Base-by-base conservation (phyloP, 352 stramenopile species). In the Globisporangium ultimum region DNA sequence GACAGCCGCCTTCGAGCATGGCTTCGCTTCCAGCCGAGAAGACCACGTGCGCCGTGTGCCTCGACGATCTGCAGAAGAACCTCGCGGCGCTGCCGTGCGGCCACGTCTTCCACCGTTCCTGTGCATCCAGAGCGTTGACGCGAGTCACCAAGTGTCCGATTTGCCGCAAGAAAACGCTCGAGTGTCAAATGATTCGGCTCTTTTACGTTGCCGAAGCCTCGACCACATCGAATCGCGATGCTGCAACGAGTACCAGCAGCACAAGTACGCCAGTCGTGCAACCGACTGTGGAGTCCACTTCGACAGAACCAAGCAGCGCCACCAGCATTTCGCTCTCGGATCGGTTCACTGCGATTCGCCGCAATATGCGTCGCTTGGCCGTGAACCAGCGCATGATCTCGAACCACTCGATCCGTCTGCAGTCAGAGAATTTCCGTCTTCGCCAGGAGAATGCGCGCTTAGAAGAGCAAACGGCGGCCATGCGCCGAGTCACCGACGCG, bases 101-200 rank as follows among this genome's bases (percentile, higher is more conserved):
- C 9, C 76, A 84, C 48, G 71, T 84, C 15, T 81, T 84, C 21
- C 73, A 85, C 41, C 28, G 67, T 15, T 6, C 9, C 3, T 85
- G 76, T 49, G 56, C 66, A 0, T 24, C 54, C 7, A 36, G 60
- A 41, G 63, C 68, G 15, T 53, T 84, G 28, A 58, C 34, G 18
- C 53, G 22, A 2, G 34, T 40, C 48, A 22, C 20, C 42, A 53
- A 41, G 48, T 84, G 75, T 48, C 70, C 75, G 28, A 64, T 82
- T 48, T 84, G 75, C 52, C 60, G 72, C 48, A 41, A 53, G 11
- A 57, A 61, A 59, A 57, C 63, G 45, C 63, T 36, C n/a, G 22
- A 53, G 18, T 45, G 47, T 53, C 57, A 48, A 36, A 47, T 32
- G 10, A 49, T 75, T 21, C 63, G 60, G 42, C 49, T 83, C 48